Base-by-base conservation (phyloP, 495 filamentous ascomycete species). In the Aspergillus homomorphus region DNA sequence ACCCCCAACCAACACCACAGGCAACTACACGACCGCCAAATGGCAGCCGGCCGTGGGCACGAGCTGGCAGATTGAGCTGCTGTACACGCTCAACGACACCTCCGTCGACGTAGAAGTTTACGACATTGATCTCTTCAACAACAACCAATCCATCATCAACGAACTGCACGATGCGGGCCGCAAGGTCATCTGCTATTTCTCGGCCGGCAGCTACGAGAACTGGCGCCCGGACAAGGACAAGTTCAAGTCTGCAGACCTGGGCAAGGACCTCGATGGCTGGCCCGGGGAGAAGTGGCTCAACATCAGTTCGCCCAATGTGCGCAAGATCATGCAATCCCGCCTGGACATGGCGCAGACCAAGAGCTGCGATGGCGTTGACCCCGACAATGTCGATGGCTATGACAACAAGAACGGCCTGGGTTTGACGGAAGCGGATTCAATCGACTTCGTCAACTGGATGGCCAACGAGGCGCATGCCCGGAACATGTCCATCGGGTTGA, bases 151-250 rank as follows among this genome's bases (percentile, higher is more conserved):
- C 18, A 75, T 66, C 3, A 84, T 87, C 55, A 55, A 69, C 4
- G 57, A 66, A 0, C 72, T 88, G 1, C 81, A 87, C 44, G 43
- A 33, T 4, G 56, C 69, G 26, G 74, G 73, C 14, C 75, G 81
- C 54, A 84, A 79, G 46, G 82, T 89, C 23, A 87, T 90, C 56
- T 91, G 88, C 75, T 91, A 90, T 67, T 90, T 89, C 73, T 84
- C 80, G 12, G 88, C 86, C 0, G 88, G 88, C 6, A 82, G 78
- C 16, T 87, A 80, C 57, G 84, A 88, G 69, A 65, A 80, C 56
- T 82, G 76, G 69, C 80, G 87, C 5, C 67, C 74, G 5, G 88
- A 91, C 63, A 69, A 79, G 4, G 51, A 38, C 48, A 42, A 79
- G 0, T 91, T 90, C 71, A 58, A 65, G 1, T 21, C 62, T 0